Evolutionary conservation across 768 basidiomycete genomes (phyloP), one percentile per base, ranked within the genome.

Genomic region (Lyophyllum shimeji): DNA sequence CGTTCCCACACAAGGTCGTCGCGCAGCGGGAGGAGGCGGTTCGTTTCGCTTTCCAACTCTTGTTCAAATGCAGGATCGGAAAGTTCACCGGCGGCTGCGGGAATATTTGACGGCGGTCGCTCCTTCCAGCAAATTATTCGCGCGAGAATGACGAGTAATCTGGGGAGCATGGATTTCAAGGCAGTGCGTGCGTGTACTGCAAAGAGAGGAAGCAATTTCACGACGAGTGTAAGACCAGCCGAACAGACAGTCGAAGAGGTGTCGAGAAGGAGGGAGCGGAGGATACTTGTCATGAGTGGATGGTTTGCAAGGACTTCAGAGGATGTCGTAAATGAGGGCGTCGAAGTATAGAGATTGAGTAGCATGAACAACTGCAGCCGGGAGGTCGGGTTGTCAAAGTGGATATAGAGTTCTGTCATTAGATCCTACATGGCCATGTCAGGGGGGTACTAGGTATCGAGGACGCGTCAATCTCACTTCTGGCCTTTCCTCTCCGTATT

Each of bases 121-220:
- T 83, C 82, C 59, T 84, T 84, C 91, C 92, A 93, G 66, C 87
- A 90, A 59, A 93, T 74, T 17, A 85, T 77, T 51, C 89, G 76
- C 0, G 87, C 87, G 8, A 93, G 77, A 45, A 91, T 79, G 12
- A 78, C 82, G 39, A 92, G 75, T 4, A 93, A 73, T 46, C 71
- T 77, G 2, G 91, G 90, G 6, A 94, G 78, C 46, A 85, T 73
- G 33, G 65, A 60, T 61, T 82, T 85, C 53, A 94, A 75, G 7
- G 76, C 71, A 9, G 79, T 70, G 44, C 73, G 79, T 9, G 87
- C 82, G 55, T 83, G 74, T 1, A 87, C 81, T 5, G 90, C 90
- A 54, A 92, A 76, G 39, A 85, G 78, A 24, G 90, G 90, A n/a
- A 94, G 75, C 8, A 89, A 67, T 67, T 89, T 91, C 53, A 84